Evolutionary conservation across 208 protist genomes (phyloP), one percentile per base, ranked within the genome.

Genomic region (Crithidia fasciculata): DNA sequence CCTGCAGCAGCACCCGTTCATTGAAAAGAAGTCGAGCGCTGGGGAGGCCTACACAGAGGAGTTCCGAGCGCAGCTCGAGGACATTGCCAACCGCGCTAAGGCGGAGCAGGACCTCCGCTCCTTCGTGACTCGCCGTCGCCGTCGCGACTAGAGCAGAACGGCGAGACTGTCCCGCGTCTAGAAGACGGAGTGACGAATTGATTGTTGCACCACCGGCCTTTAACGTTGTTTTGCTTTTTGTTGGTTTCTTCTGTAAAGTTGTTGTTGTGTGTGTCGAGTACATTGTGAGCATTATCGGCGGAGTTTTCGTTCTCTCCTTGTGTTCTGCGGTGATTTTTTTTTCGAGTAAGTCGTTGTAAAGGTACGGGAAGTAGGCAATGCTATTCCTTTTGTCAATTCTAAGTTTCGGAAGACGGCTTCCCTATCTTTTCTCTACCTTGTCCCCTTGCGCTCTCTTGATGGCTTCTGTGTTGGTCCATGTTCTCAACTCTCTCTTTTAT

Each of bases 91-190:
- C 41, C 85, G 88, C 58, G 80, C 78, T 8, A 89, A 89, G 76
- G 89, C 85, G 10, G 88, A 93, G 67, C 89, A 95, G 68, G 92
- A 95, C 57, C 58, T 96, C 8, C 69, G 81, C 28, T 85, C 78
- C 8, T 69, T 96, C 6, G 68, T 91, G 2, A 77, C 66, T 10
- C 70, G 75, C 55, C 80, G 80, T n/a, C 70, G 77, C 47, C 77
- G 77, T 44, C 70, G 77, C 53, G 65, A 57, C 47, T 78, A 74
- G 69, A 49, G 41, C 56, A 49, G 56, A 53, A 72, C 69, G 61
- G 39, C 50, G 13, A 43, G 50, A 7, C 6, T 15, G 13, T 63
- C 58, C 50, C 40, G 36, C 1, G 45, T 15, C 12, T 49, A 2
- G 12, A 13, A 49, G 16, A 1, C 28, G 28, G 28, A 28, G 28